Evolutionary conservation across 2,329 filamentous ascomycete species (phyloP).

Genomic region (Fusarium proliferatum): DNA sequence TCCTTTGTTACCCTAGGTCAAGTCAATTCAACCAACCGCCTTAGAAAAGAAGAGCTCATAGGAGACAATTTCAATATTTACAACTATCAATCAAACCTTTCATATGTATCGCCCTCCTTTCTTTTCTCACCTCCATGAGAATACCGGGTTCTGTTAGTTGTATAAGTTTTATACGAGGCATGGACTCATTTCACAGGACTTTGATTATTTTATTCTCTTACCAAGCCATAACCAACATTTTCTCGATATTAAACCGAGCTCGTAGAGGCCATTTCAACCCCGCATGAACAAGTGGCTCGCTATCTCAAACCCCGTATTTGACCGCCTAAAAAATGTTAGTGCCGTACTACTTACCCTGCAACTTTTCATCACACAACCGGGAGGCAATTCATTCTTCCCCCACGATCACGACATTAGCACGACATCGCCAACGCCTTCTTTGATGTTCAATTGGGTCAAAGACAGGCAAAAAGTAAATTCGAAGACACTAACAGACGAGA

Average conservation of each 20-base stretch:
- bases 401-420: constrained; percentile 45
- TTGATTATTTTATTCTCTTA: neutral
- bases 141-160: neutral
- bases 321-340: constrained; percentile 26
- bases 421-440: constrained; percentile 37
- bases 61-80: too few species aligned
- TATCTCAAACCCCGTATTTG: constrained; percentile 14
- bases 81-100: neutral
- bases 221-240: neutral
- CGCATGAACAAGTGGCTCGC: constrained; percentile 34
- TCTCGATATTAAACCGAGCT: neutral
- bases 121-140: neutral
- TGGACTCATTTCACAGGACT: too few species aligned
- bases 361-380: constrained; percentile 39
- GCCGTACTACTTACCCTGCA: constrained; percentile 2
- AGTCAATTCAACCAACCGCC: neutral
- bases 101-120: neutral
- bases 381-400: constrained; percentile 37
- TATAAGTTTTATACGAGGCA: neutral
- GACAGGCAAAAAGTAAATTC: neutral
- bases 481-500: constrained; percentile 6
- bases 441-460: constrained; percentile 23
- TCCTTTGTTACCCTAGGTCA: neutral
- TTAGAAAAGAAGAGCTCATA: neutral
- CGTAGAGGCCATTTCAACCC: constrained; percentile 28